phyloP scores from a whole-genome alignment of 371 early-diverging fungal genomes.

The Apophysomyces trapeziformis region DNA sequence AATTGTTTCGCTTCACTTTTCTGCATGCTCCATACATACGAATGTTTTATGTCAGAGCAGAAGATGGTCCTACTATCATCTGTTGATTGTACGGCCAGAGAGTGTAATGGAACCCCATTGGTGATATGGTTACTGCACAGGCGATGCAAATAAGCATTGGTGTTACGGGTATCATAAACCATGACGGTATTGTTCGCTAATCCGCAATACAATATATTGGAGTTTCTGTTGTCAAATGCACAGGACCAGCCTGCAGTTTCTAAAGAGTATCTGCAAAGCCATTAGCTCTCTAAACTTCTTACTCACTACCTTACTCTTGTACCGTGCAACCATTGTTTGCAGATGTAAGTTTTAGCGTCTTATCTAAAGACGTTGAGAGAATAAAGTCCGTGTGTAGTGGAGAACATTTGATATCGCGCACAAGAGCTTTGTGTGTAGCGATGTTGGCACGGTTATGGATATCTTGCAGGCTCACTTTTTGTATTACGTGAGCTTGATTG shows the following conservation, averaged over 20 bases:
- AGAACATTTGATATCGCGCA: conserved; percentile 12
- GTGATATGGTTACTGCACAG: not conserved
- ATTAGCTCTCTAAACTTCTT: not conserved
- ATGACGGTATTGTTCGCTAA: conserved; percentile 29
- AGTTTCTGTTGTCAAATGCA: conserved; percentile 27
- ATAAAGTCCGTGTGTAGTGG: not conserved
- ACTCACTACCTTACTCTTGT: not conserved
- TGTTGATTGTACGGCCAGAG: conserved; percentile 2
- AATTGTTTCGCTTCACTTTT: not conserved
- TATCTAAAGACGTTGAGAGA: not conserved
- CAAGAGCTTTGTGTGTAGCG: conserved; percentile 17
- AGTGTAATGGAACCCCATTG: conserved; percentile 13
- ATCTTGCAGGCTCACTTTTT: conserved; percentile 21
- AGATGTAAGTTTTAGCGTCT: conserved; percentile 13
- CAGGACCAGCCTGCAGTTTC: conserved; percentile 39
- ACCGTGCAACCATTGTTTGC: not conserved
- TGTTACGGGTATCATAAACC: conserved; percentile 46
- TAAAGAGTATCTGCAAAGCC: conserved; percentile 18
- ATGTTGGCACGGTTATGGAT: conserved; percentile 16
- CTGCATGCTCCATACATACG: conserved; percentile 20
- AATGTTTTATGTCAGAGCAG: conserved; percentile 16
- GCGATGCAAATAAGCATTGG: conserved; percentile 18
- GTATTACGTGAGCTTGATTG: conserved; percentile 11
- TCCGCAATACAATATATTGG: conserved; percentile 44
- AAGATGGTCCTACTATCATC: conserved; percentile 9